Base-by-base conservation (phyloP, 2,329 filamentous ascomycete species). In the Ophiostoma ulmi region DNA sequence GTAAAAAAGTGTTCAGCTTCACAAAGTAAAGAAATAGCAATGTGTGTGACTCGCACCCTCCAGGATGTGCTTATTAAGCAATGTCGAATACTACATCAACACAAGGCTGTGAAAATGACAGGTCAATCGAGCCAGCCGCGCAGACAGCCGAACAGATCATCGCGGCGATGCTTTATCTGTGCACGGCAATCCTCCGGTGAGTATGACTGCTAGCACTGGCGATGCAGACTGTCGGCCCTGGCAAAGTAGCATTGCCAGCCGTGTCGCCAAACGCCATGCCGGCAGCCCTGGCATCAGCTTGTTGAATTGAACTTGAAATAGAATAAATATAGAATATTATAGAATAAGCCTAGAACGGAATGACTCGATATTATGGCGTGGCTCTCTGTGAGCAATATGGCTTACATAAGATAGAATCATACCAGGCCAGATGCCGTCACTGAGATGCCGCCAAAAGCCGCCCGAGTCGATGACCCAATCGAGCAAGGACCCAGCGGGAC, bases 391-490 rank as follows among this genome's bases (percentile, higher is more conserved):
- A n/a, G n/a, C 17, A 2, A 20, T 20, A 0, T 5, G 20, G 44
- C 44, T 48, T 48, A 48, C 44, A 48, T 48, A 48, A 48, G 20
- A 35, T 65, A 1, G 3, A 39, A 38, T n/a, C 36, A 5, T 11
- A 14, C 8, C 63, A 65, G 17, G 13, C 3, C 63, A 65, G 38
- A 66, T 44, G 64, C 64, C 64, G 64, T 41, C 64, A 66, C 20
- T 41, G 26, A 66, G 22, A 67, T 67, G 65, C 65, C 65, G 65
- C 39, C 38, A 11, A 48, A 10, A 67, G 65, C 65, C 65, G 65
- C 65, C 65, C 36, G 36, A 41, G 26, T 58, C 22, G 52, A 41
- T 67, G n/a, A 67, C 65, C n/a, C 20, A 41, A 67, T 41, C 17
- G 44, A 48, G 44, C 4, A 20, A 48, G 44, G 44, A 48, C 44